phyloP scores from a whole-genome alignment of 805 yeast genomes.

The Saccharomycopsis capsularis region DNA sequence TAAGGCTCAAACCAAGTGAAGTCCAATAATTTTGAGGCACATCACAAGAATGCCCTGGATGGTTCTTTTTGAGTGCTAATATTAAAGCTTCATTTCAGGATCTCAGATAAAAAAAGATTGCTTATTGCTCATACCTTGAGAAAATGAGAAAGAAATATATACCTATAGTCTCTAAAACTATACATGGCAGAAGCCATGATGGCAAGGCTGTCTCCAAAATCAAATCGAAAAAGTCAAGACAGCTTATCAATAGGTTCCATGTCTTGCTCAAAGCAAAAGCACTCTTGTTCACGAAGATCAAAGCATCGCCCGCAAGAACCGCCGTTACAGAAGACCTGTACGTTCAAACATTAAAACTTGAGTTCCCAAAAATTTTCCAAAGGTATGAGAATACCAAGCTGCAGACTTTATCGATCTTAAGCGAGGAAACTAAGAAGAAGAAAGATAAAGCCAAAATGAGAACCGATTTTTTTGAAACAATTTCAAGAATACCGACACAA shows the following conservation, averaged over 20 bases:
- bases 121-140: too few relatives aligned
- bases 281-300: constrained; percentile 3
- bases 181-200: too few relatives aligned
- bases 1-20: too few relatives aligned
- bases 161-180: too few relatives aligned
- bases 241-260: constrained; percentile 19
- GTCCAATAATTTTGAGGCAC: too few relatives aligned
- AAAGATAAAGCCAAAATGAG: neutral
- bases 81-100: too few relatives aligned
- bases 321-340: neutral
- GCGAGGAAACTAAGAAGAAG: neutral
- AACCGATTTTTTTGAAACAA: constrained; percentile 4
- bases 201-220: too few relatives aligned
- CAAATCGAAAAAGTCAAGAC: constrained; percentile 17
- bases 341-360: neutral
- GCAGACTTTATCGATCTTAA: neutral
- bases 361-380: neutral
- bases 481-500: neutral
- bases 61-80: too few relatives aligned
- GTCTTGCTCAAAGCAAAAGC: constrained; percentile 15
- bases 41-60: too few relatives aligned
- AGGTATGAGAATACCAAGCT: neutral
- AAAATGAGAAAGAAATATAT: too few relatives aligned
- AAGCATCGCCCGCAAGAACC: too few relatives aligned
- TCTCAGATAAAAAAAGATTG: too few relatives aligned